Base-by-base conservation (phyloP, 768 basidiomycete genomes). In the Tremella yokohamensis region DNA sequence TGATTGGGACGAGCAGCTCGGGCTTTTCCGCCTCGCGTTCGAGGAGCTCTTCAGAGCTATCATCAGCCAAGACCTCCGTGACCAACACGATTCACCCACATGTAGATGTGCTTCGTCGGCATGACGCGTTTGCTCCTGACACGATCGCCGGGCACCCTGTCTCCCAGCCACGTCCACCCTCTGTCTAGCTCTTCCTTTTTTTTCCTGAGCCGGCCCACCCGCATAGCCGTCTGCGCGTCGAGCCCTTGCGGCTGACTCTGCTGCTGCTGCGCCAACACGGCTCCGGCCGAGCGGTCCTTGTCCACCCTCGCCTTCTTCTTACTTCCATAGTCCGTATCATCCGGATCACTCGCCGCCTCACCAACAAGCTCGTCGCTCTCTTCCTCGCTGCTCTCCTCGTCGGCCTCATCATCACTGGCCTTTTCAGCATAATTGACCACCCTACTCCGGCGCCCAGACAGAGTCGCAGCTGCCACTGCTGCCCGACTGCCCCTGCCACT, bases 141-240 rank as follows among this genome's bases (percentile, higher is more conserved):
- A 66, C 88, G 87, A 60, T 84, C 84, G 2, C 84, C 80, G 0
- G 94, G 91, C 1, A 90, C 89, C 0, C 90, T 80, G 79, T 84
- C 81, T 0, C 94, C 94, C 54, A 98, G 78, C 78, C 92, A 98
- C 62, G 87, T 92, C 79, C 91, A 89, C 49, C 90, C 89, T 74
- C 76, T 62, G 58, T 79, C 58, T 66, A 75, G 64, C 57, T 77
- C 73, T 62, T 70, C 70, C 13, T 63, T 65, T 54, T 65, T 74
- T 53, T 61, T 64, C 66, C 62, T 74, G 18, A 48, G 82, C 83
- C 50, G 82, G 81, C 22, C 79, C 82, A 76, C 73, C 82, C 82
- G 78, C 84, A 84, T 79, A 78, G 75, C 84, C 82, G 13, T 84
- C 79, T 2, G 94, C 88, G 2, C 90, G 87, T 4, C 91, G 80